Evolutionary conservation across 2,329 filamentous ascomycete species (phyloP).

Genomic region (Magnaporthiopsis poae): DNA sequence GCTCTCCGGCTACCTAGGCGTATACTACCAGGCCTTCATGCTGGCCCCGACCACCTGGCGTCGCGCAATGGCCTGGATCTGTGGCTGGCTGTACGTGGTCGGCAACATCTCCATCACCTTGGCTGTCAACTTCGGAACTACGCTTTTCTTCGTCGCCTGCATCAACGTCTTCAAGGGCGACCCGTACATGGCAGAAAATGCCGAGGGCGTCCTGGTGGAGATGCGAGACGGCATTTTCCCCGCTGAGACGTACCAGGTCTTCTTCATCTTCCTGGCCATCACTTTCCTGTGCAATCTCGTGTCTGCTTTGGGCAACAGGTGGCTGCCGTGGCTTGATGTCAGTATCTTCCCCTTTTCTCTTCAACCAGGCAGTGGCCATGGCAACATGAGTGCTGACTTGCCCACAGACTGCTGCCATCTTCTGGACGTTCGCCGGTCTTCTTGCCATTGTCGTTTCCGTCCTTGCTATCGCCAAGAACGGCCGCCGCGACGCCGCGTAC

Average conservation of each 20-base stretch:
- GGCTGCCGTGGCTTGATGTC: conserved; percentile 60
- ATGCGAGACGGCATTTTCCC: conserved; percentile 25
- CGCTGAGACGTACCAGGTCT: conserved; percentile 53
- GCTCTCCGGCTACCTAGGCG: conserved; percentile 19
- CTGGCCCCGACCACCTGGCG: conserved; percentile 53
- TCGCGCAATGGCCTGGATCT: conserved; percentile 58
- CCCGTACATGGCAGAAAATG: conserved; percentile 1
- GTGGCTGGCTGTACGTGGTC: conserved; percentile 66
- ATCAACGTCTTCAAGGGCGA: conserved; percentile 44
- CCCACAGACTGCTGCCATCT: conserved; percentile 58
- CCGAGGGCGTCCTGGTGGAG: background rate
- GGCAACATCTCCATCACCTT: conserved; percentile 75
- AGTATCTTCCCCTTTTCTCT: conserved; percentile 14
- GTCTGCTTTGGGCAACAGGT: conserved; percentile 57
- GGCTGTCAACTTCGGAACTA: conserved; percentile 74
- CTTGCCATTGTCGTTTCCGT: conserved; percentile 54
- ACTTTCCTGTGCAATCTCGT: conserved; percentile 56
- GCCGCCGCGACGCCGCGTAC: conserved; percentile 51
- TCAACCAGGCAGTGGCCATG: conserved; percentile 6
- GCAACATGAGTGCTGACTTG: conserved; percentile 3
- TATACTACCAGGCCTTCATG: conserved; percentile 74
- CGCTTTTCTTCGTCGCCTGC: conserved; percentile 49
- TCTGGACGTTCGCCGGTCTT: conserved; percentile 64
- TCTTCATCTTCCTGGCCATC: conserved; percentile 61
- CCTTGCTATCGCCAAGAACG: conserved; percentile 58